Percentiles rank a stretch among this genome's conserved stretches.
Conservation (phyloP, 441 rosid species). For the Biscutella laevigata region DNA sequence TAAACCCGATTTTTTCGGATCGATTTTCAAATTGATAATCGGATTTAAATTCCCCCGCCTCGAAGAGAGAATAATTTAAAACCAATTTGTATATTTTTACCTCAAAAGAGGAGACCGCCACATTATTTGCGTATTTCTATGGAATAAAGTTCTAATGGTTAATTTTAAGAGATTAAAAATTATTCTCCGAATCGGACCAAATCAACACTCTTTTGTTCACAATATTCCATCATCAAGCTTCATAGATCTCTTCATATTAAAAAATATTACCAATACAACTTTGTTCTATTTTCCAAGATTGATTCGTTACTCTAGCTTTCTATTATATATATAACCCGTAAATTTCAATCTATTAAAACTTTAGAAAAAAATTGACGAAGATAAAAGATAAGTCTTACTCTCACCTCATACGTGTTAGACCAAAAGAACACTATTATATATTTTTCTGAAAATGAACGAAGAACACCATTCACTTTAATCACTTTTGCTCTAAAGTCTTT, state of each 20-base stretch:
- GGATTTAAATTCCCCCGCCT: too few species aligned
- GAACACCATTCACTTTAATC: conserved; percentile 11
- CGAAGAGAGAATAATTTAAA: background rate
- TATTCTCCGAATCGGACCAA: conserved; percentile 15
- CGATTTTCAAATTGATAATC: too few species aligned
- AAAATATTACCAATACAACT: conserved; percentile 10
- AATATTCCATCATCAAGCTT: conserved; percentile 20
- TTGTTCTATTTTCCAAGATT: too few species aligned
- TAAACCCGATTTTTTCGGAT: too few species aligned
- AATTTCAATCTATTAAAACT: too few species aligned
- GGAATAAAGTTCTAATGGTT: background rate
- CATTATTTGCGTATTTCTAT: conserved; percentile 18
- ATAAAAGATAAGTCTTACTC: background rate
- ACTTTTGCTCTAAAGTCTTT: conserved; percentile 15
- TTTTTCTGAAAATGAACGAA: conserved; percentile 5
- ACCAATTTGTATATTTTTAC: conserved; percentile 8
- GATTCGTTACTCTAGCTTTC: too few species aligned
- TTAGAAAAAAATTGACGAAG: background rate
- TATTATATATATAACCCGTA: too few species aligned
- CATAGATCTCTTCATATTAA: background rate
- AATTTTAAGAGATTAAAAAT: too few species aligned
- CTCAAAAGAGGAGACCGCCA: conserved; percentile 32
- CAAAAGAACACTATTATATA: background rate
- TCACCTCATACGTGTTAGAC: conserved; percentile 8
- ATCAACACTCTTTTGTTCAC: conserved; percentile 19